Conservation (phyloP, 2,329 filamentous ascomycete species). For the Mariannaea sp. region DNA sequence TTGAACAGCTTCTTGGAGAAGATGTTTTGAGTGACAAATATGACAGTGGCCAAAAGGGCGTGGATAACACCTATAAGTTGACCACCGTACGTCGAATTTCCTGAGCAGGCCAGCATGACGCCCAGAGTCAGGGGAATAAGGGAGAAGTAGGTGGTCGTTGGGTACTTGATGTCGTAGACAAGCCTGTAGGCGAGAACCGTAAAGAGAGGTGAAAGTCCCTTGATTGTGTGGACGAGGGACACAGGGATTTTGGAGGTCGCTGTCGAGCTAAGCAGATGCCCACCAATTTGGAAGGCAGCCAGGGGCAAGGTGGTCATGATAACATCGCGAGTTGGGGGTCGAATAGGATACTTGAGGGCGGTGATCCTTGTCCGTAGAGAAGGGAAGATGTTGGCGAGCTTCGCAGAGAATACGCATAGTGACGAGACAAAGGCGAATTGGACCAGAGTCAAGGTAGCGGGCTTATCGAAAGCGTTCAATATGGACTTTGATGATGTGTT, state of each 20-base stretch:
- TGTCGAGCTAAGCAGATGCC: slow-evolving; percentile 91
- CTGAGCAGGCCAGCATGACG: slow-evolving; percentile 95
- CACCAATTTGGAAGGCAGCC: slow-evolving; percentile 89
- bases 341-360: slow-evolving; percentile 82
- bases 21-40: slow-evolving; percentile 98
- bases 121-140: slow-evolving; percentile 89
- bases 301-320: slow-evolving; percentile 88
- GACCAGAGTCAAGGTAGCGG: slow-evolving; percentile 86
- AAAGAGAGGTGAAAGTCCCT: slow-evolving; percentile 93
- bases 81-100: slow-evolving; percentile 75
- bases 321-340: slow-evolving; percentile 78
- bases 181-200: slow-evolving; percentile 92
- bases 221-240: slow-evolving; percentile 97
- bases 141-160: slow-evolving; percentile 83
- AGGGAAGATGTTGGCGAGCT: slow-evolving; percentile 75
- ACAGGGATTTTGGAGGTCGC: slow-evolving; percentile 95
- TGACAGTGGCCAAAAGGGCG: slow-evolving; percentile 85
- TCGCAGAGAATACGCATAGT: slow-evolving; percentile 82
- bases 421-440: slow-evolving; percentile 93
- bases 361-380: slow-evolving; percentile 72
- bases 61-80: slow-evolving; percentile 90
- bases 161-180: slow-evolving; percentile 87
- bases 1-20: slow-evolving; percentile 98
- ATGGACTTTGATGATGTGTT: slow-evolving; percentile 99
- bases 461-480: slow-evolving; percentile 86